These are phyloP conservation scores for Trichoderma semiorbis DNA, from an alignment of 2,329 filamentous ascomycete species.

Conservation along the genomic window DNA sequence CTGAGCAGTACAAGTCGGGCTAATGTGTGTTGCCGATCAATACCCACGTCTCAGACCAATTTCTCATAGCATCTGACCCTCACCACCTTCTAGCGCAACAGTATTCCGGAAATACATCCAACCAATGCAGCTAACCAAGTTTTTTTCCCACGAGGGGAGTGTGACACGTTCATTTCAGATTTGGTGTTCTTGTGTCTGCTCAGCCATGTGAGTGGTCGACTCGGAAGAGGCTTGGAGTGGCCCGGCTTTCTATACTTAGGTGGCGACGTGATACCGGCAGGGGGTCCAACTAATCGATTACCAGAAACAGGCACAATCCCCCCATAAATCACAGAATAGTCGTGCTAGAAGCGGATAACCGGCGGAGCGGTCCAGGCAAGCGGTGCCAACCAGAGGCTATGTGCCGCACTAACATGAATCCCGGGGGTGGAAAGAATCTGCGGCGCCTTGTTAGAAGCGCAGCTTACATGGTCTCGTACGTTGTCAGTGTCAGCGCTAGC, in stretches of 20 bases:
- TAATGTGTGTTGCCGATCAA: neutral
- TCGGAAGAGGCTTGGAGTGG: neutral
- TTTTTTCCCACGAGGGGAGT: neutral
- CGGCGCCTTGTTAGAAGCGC: neutral
- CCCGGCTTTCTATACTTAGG: conserved; percentile 1
- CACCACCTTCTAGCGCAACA: neutral
- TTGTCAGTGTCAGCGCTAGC: conserved; percentile 14
- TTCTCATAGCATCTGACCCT: neutral
- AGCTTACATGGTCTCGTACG: neutral
- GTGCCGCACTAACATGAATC: neutral
- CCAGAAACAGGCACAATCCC: neutral
- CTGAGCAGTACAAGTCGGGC: neutral
- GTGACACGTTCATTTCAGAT: neutral
- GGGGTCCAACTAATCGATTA: conserved; percentile 1
- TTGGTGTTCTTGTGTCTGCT: neutral
- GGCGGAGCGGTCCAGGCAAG: neutral
- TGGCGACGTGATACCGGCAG: neutral
- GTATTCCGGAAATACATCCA: neutral
- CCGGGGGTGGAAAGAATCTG: neutral
- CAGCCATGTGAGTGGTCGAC: neutral
- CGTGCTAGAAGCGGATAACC: neutral
- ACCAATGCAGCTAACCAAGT: neutral
- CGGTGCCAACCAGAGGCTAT: neutral
- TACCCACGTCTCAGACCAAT: neutral
- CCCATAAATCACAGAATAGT: neutral